Evolutionary conservation across 768 basidiomycete genomes (phyloP).

Genomic region (Tricholoma hemisulphureum): DNA sequence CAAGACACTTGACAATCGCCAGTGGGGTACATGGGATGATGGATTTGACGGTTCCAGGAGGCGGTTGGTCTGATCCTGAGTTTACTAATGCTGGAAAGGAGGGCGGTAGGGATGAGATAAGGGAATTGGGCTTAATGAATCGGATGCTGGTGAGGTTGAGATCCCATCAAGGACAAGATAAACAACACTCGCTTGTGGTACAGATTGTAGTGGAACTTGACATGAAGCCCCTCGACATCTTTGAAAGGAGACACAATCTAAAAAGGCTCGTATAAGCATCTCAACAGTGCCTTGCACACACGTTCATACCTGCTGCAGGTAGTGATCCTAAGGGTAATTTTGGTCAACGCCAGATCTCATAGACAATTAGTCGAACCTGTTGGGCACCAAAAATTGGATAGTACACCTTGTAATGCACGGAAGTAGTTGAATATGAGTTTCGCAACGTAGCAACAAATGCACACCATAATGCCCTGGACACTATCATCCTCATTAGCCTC

Average conservation of each 20-base stretch:
- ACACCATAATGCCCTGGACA: conserved; percentile 94
- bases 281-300: not conserved
- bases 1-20: conserved; percentile 93
- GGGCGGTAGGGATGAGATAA: conserved; percentile 49
- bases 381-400: conserved; percentile 93
- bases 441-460: conserved; percentile 20
- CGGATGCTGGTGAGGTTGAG: conserved; percentile 66
- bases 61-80: conserved; percentile 59
- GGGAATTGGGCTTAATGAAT: conserved; percentile 77
- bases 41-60: conserved; percentile 88
- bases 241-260: conserved; percentile 93
- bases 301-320: conserved; percentile 78
- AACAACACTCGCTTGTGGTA: conserved; percentile 78
- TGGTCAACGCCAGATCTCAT: conserved; percentile 3
- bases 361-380: conserved; percentile 50
- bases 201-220: conserved; percentile 92
- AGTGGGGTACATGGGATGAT: conserved; percentile 97
- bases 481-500: conserved; percentile 87
- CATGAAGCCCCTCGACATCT: conserved; percentile 96
- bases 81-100: conserved; percentile 29
- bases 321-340: conserved; percentile 70
- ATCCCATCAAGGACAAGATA: not conserved
- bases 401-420: conserved; percentile 83
- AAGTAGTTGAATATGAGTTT: conserved; percentile 3
- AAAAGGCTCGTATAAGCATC: not conserved